These are phyloP conservation scores for Luvunga scandens DNA, from an alignment of 345 rosid genomes.

Conservation along the genomic window DNA sequence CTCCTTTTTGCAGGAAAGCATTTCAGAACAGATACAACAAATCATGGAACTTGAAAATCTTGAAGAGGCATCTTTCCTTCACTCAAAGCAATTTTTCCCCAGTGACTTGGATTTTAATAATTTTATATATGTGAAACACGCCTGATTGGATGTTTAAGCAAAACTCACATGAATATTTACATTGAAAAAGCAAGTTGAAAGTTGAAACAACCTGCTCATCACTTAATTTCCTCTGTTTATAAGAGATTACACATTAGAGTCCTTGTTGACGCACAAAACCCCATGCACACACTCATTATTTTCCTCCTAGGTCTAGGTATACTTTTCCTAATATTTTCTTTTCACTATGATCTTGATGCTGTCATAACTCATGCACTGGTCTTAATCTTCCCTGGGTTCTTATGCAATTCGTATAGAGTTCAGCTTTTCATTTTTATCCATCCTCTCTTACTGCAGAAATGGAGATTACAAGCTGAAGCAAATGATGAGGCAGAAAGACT, in stretches of 20 bases:
- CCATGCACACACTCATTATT: not conserved
- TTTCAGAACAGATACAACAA: slow-evolving; percentile 80
- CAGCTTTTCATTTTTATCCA: not conserved
- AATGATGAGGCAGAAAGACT: slow-evolving; percentile 94
- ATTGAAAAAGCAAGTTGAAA: not conserved
- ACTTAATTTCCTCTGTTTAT: not conserved
- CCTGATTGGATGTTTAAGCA: not conserved
- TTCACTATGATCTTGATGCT: not conserved
- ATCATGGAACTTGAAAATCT: slow-evolving; percentile 95
- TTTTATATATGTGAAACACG: not conserved
- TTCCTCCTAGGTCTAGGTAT: not conserved
- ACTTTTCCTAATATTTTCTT: not conserved
- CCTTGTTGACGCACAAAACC: not conserved
- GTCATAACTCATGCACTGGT: not conserved
- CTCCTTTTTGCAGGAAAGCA: slow-evolving; percentile 56
- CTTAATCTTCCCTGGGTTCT: not conserved
- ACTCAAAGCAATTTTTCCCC: not conserved
- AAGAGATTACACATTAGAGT: not conserved
- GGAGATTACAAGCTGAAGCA: slow-evolving; percentile 92
- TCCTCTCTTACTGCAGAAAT: slow-evolving; percentile 48
- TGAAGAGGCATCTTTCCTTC: slow-evolving; percentile 63
- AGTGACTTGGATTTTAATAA: not conserved
- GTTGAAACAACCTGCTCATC: not conserved
- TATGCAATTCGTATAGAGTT: not conserved
- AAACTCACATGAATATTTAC: not conserved